A percentile compares a stretch with the other conserved stretches of the same genome.
Evolutionary conservation across 345 rosid species (phyloP).

Genomic region (Ceriops zippeliana): DNA sequence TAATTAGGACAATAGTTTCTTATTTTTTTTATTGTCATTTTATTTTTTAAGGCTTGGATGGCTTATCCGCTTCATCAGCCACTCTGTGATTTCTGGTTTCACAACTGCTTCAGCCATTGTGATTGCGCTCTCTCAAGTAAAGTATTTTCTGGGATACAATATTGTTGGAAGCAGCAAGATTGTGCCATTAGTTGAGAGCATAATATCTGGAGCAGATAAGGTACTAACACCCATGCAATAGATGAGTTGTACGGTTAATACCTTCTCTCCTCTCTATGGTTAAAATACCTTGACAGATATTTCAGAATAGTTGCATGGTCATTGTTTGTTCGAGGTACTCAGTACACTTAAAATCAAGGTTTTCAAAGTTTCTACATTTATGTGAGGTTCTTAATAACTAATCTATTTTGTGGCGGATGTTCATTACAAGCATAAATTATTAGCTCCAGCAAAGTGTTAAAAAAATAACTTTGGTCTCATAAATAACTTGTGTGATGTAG

Average conservation of each 20-base stretch:
- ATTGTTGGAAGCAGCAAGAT: slow-evolving; percentile 81
- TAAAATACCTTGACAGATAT: background rate
- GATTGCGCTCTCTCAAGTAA: slow-evolving; percentile 92
- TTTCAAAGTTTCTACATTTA: background rate
- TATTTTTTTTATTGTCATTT: background rate
- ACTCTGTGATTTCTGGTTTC: slow-evolving; percentile 98
- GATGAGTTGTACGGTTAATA: background rate
- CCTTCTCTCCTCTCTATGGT: background rate
- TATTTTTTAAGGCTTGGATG: slow-evolving; percentile 79
- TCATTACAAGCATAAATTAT: background rate
- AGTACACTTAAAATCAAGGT: too few species aligned
- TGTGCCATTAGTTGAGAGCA: slow-evolving; percentile 81
- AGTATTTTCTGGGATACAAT: slow-evolving; percentile 88
- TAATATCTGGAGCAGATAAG: slow-evolving; percentile 83
- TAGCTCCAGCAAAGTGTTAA: background rate
- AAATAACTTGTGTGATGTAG: background rate
- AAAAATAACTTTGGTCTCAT: background rate
- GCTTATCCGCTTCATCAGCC: slow-evolving; percentile 98
- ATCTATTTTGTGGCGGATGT: background rate
- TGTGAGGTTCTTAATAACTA: background rate
- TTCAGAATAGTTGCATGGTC: background rate
- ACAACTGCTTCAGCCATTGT: slow-evolving; percentile 94
- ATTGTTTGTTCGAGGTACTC: background rate
- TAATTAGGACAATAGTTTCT: background rate
- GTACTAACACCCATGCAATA: slow-evolving; percentile 30